These are phyloP conservation scores for Oryza officinalis DNA, from an alignment of 176 grass and related monocot species.

Conservation along the genomic window DNA sequence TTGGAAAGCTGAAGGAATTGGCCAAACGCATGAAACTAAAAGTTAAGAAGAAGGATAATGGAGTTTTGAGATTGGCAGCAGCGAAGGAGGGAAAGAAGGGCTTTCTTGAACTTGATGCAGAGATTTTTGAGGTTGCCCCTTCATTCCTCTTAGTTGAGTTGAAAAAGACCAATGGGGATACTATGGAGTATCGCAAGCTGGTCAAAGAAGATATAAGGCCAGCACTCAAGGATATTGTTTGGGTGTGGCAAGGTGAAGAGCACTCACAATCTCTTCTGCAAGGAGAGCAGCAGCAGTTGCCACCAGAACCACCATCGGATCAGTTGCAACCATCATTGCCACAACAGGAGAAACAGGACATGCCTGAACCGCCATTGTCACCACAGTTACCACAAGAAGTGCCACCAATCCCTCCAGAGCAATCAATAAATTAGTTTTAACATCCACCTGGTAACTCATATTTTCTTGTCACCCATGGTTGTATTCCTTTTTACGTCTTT, in stretches of 20 bases:
- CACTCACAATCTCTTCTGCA: slow-evolving; percentile 29
- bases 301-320: neutral
- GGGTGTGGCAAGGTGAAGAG: slow-evolving; percentile 81
- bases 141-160: slow-evolving; percentile 85
- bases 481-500: neutral
- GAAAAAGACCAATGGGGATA: slow-evolving; percentile 79
- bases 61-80: slow-evolving; percentile 60
- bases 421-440: slow-evolving; percentile 17
- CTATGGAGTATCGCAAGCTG: slow-evolving; percentile 74
- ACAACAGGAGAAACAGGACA: slow-evolving; percentile 7
- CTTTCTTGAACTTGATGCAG: slow-evolving; percentile 65
- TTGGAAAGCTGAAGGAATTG: slow-evolving; percentile 71
- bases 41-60: slow-evolving; percentile 79
- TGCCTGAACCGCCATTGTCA: neutral
- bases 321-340: slow-evolving; percentile 24
- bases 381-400: neutral
- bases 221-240: slow-evolving; percentile 85
- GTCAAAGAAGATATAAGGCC: slow-evolving; percentile 82
- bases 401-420: neutral
- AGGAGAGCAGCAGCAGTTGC: slow-evolving; percentile 20
- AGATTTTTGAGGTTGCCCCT: slow-evolving; percentile 79
- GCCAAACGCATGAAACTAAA: slow-evolving; percentile 62
- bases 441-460: slow-evolving; percentile 25
- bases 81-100: slow-evolving; percentile 86
- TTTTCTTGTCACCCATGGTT: slow-evolving; percentile 8